These are phyloP conservation scores for Hypoxylon crocopeplum DNA, from an alignment of 495 filamentous ascomycete species.

Conservation along the genomic window DNA sequence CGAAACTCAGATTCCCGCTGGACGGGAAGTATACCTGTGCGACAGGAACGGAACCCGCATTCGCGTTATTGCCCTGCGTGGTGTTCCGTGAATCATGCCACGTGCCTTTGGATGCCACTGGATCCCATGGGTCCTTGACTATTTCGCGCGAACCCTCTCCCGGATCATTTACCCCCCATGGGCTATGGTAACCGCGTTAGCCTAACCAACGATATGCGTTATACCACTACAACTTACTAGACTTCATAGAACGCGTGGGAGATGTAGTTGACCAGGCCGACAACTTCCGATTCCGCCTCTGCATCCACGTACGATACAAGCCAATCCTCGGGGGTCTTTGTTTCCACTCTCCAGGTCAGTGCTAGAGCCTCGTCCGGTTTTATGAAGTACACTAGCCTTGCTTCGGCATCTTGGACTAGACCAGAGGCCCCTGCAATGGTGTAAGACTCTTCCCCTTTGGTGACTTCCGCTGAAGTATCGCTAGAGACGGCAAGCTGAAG, in stretches of 20 bases:
- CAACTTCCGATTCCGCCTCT: constrained; percentile 27
- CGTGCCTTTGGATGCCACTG: constrained; percentile 34
- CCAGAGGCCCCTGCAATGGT: constrained; percentile 35
- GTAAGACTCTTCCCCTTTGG: constrained; percentile 25
- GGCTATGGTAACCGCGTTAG: constrained; percentile 30
- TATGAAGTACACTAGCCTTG: constrained; percentile 45
- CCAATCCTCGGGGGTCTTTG: constrained; percentile 46
- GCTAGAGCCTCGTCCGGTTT: constrained; percentile 39
- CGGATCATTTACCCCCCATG: constrained; percentile 47
- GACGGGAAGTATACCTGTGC: constrained; percentile 36
- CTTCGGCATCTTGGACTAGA: constrained; percentile 41
- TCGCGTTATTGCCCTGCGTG: constrained; percentile 38
- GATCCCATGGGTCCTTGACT: constrained; percentile 40
- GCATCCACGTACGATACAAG: constrained; percentile 51
- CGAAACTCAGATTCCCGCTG: constrained; percentile 36
- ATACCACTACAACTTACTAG: constrained; percentile 24
- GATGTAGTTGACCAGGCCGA: constrained; percentile 45
- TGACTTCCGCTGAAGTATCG: constrained; percentile 25
- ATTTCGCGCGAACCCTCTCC: constrained; percentile 39
- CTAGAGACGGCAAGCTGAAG: constrained; percentile 31
- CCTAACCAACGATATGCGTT: neutral
- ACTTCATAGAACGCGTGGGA: constrained; percentile 51
- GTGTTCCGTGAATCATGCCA: constrained; percentile 41
- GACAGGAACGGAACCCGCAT: constrained; percentile 36
- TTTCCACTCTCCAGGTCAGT: constrained; percentile 51